These are phyloP conservation scores for Fusarium sp. DNA, from an alignment of 2,329 filamentous ascomycete genomes.

Conservation along the genomic window DNA sequence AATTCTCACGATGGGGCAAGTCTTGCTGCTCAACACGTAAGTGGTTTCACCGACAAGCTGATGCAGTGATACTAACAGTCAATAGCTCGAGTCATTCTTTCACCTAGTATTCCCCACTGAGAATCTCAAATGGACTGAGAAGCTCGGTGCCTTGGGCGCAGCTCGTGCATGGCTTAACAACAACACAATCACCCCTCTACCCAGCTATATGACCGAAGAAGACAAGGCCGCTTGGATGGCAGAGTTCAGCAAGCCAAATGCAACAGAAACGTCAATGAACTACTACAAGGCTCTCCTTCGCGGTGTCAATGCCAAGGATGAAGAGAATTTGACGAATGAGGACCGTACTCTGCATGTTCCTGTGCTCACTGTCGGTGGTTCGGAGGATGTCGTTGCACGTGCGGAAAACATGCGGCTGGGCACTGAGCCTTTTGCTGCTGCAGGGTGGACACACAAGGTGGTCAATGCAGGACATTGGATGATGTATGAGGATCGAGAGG, in stretches of 20 bases:
- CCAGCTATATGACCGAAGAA: conserved; percentile 14
- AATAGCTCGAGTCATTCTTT: conserved; percentile 38
- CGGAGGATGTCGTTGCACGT: conserved; percentile 23
- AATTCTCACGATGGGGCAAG: conserved; percentile 29
- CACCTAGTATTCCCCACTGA: conserved; percentile 28
- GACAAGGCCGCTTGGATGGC: conserved; percentile 24
- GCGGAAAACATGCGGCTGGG: conserved; percentile 15
- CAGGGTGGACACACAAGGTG: conserved; percentile 23
- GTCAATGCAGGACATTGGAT: conserved; percentile 37
- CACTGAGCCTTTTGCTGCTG: conserved; percentile 17
- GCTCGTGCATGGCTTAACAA: conserved; percentile 29
- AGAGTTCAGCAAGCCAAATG: conserved; percentile 8
- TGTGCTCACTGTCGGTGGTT: conserved; percentile 30
- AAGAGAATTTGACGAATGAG: conserved; percentile 25
- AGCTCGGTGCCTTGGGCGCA: conserved; percentile 21
- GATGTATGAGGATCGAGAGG: conserved; percentile 31
- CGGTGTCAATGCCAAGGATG: conserved; percentile 27
- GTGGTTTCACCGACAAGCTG: too few relatives aligned
- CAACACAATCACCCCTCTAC: conserved; percentile 12
- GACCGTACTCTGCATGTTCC: conserved; percentile 36
- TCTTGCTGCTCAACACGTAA: not conserved
- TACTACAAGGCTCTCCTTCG: conserved; percentile 38
- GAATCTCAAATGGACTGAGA: conserved; percentile 7
- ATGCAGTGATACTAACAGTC: not conserved
- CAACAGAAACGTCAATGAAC: conserved; percentile 29